Evolutionary conservation across 2,329 filamentous ascomycete genomes (phyloP), one percentile per base, ranked within the genome.

Genomic region (Ophiocordyceps unilateralis): DNA sequence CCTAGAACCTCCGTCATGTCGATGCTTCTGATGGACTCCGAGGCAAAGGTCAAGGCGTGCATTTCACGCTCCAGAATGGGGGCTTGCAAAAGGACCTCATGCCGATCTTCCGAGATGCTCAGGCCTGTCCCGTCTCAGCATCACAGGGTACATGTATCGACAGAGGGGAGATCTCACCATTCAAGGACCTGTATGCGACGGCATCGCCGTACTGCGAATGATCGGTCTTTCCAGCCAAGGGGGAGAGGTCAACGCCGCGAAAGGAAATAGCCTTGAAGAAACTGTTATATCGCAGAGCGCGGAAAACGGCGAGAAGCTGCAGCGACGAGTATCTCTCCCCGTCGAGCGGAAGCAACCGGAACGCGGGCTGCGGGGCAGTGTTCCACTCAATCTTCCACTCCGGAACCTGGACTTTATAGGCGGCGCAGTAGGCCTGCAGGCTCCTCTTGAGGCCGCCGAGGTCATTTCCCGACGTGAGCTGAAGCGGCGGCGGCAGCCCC

Each of bases 251-350:
- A 14, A 76, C 62, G 42, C 69, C 64, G 10, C 60, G 55, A 47
- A 76, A 73, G 2, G 70, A 75, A n/a, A 76, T 54, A 1, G 70
- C 69, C 45, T 69, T 71, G 56, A 76, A 76, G 49, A 70, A 76
- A 48, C 71, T 72, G 43, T 76, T 76, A 52, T 73, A 76, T 10
- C 72, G 64, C 45, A 76, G 55, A 2, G 72, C 70, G 5, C 71
- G 66, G 49, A 76, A 65, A 1, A 75, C 65, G 10, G 72, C 72
- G n/a, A 76, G 55, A 3, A 76, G 58, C 51, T 76, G 72, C 32
- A 70, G 53, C 4, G 65, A 56, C 4, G 64, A 64, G 50, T 76
- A 76, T 5, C 51, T 51, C 2, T 52, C 48, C 3, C 58, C 58
- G 2, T 57, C 55, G 3, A 63, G 55, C 12, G 68, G 64, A 6